Evolutionary conservation across 495 filamentous ascomycete genomes (phyloP), one percentile per base, ranked within the genome.

Genomic region (Mycothermus thermophilus): DNA sequence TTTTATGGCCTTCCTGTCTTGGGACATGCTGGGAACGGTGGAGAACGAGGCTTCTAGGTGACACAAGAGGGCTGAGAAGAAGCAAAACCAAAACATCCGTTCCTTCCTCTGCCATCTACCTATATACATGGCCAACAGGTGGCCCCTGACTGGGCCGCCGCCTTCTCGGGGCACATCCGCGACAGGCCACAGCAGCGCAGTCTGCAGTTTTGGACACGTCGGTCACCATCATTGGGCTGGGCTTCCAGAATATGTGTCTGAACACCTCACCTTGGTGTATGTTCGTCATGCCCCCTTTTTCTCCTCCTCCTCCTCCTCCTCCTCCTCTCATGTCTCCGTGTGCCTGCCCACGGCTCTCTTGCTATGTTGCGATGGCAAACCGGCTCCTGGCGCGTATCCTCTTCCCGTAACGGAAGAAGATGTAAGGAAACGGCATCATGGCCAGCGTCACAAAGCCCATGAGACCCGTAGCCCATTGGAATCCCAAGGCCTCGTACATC

Each of bases 381-480:
- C 60, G 50, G 38, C 67, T 71, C 26, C 47, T 61, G 13, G 53
- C 54, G 27, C 72, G 63, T 36, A 74, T 59, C 34, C 43, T 53
- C 48, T 75, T 45, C 14, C 77, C 77, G 36, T 73, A 78, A 29
- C 55, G 58, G 52, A 77, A 81, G 48, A 83, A 81, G 11, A 81
- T 40, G 43, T 77, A 80, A 42, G 78, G 77, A 31, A 81, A 79
- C 14, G 79, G 80, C 44, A 72, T 54, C 71, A 84, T 75, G 31
- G 57, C 59, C 20, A 84, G 51, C 3, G 77, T 78, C n/a, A 84
- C 48, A 46, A 83, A 80, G 4, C 66, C 80, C 15, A 84, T 51
- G 24, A 83, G 54, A 3, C 68, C 72, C 2, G 75, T 75, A 8
- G 77, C 80, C 80, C 80, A 84, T 43, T 83, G 76, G 39, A 67